Conservation (phyloP, 768 basidiomycete genomes). For the Hygrocybe punicea region DNA sequence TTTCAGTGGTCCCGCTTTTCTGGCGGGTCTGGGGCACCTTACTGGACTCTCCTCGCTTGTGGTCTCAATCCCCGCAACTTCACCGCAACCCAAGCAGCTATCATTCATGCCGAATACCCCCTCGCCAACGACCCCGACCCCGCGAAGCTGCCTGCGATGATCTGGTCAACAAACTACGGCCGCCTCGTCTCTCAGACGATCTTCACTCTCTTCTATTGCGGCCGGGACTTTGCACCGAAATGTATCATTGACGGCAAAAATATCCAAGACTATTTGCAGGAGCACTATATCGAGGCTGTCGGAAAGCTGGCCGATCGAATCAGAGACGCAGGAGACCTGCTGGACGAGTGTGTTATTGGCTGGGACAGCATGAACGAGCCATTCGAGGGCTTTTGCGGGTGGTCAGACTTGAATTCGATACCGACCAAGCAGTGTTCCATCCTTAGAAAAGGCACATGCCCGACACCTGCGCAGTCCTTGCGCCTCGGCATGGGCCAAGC, state of each 20-base stretch:
- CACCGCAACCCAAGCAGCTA: conserved; percentile 78
- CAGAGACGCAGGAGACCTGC: conserved; percentile 64
- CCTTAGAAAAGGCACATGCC: conserved; percentile 82
- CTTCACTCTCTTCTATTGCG: conserved; percentile 94
- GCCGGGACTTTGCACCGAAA: conserved; percentile 82
- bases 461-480: conserved; percentile 81
- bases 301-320: conserved; percentile 74
- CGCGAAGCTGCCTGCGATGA: conserved; percentile 80
- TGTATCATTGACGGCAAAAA: conserved; percentile 89
- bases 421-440: conserved; percentile 66
- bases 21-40: conserved; percentile 92
- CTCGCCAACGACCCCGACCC: conserved; percentile 60
- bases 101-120: conserved; percentile 89
- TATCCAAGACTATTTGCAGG: conserved; percentile 85
- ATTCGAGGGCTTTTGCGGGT: conserved; percentile 70
- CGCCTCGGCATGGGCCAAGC: conserved; percentile 84
- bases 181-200: conserved; percentile 83
- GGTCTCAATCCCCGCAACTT: conserved; percentile 85
- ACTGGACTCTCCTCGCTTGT: conserved; percentile 88
- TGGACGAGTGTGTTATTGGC: conserved; percentile 88
- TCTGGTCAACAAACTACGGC: conserved; percentile 95
- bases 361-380: conserved; percentile 99
- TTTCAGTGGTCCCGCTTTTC: conserved; percentile 90
- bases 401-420: conserved; percentile 62
- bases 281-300: conserved; percentile 72